phyloP scores from a whole-genome alignment of 225 moss, liverwort and hornwort genomes.

The Polytrichum formosum region DNA sequence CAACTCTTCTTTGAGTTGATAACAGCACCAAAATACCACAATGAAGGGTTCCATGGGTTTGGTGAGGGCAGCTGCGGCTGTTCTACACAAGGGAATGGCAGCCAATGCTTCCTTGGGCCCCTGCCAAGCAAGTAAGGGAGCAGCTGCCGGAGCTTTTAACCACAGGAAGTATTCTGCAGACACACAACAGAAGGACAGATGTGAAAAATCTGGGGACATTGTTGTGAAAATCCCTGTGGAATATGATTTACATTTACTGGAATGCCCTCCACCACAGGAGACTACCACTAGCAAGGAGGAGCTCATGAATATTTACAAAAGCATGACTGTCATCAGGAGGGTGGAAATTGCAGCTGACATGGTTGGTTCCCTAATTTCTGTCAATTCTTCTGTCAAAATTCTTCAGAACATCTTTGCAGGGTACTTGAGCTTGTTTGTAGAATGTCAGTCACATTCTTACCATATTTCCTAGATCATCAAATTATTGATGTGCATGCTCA shows the following conservation, averaged over 20 bases:
- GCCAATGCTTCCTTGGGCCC: slow-evolving; percentile 4
- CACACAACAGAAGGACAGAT: slow-evolving; percentile 13
- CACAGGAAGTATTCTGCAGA: slow-evolving; percentile 24
- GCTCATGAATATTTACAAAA: slow-evolving; percentile 69
- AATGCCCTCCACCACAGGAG: slow-evolving; percentile 59
- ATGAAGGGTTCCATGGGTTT: slow-evolving; percentile 44
- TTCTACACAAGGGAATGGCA: slow-evolving; percentile 14
- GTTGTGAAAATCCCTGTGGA: slow-evolving; percentile 60
- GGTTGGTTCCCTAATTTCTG: slow-evolving; percentile 26
- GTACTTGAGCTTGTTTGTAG: no score
- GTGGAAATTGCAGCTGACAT: slow-evolving; percentile 85
- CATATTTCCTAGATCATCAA: no score
- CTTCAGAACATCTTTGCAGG: no score
- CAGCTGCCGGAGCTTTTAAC: not conserved
- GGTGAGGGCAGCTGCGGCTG: slow-evolving; percentile 23
- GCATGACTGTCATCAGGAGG: slow-evolving; percentile 76
- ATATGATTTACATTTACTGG: slow-evolving; percentile 56
- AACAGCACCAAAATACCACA: not conserved
- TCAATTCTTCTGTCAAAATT: no score
- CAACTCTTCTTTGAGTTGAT: not conserved
- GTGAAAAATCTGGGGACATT: slow-evolving; percentile 42
- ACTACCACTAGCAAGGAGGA: slow-evolving; percentile 70
- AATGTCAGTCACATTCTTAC: no score
- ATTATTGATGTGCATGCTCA: no score
- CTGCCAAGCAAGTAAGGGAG: slow-evolving; percentile 6